Evolutionary conservation across 2,329 filamentous ascomycete species (phyloP), one percentile per base, ranked within the genome.

Genomic region (Penicillium sp.): DNA sequence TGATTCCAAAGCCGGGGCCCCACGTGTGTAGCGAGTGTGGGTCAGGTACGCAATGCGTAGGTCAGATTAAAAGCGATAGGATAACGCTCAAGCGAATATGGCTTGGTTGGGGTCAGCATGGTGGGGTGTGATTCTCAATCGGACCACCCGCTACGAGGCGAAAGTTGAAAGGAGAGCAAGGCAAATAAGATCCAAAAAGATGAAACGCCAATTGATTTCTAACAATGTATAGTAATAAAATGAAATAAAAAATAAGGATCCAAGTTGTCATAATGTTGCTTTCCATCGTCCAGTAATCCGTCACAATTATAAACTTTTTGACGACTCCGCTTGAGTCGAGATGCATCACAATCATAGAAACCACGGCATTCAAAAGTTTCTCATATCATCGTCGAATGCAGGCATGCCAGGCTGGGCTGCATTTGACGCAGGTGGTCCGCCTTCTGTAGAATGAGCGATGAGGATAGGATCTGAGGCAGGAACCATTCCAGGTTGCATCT

Each of bases 371-470:
- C 37, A 61, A 34, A 59, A 63, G n/a, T 52, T 43, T 6, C 43
- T 36, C 34, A 29, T 3, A 29, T 51, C 46, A 26, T 58, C 52
- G 31, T 50, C 49, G 29, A 56, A 60, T 46, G 55, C 55, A 52
- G 60, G 46, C 40, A 55, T 58, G 14, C 50, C 61, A 51, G 46
- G 44, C 44, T 63, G 51, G 48, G 57, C 34, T 28, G 45, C 45
- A 34, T 61, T 52, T 48, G 63, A 61, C 31, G 50, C 52, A 56
- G 57, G 59, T 44, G 52, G 29, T 16, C 52, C 47, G 56, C 19
- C 52, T 33, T 49, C 51, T 58, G 67, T 33, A 42, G 63, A 55
- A 69, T 67, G 28, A 47, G 52, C 21, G n/a, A 54, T 43, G 23
- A 51, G 26, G 26, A 54, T 50, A 10, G 57, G 42, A 52, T 60